Conservation (phyloP, 208 protist species). For the Leishmania turanica region DNA sequence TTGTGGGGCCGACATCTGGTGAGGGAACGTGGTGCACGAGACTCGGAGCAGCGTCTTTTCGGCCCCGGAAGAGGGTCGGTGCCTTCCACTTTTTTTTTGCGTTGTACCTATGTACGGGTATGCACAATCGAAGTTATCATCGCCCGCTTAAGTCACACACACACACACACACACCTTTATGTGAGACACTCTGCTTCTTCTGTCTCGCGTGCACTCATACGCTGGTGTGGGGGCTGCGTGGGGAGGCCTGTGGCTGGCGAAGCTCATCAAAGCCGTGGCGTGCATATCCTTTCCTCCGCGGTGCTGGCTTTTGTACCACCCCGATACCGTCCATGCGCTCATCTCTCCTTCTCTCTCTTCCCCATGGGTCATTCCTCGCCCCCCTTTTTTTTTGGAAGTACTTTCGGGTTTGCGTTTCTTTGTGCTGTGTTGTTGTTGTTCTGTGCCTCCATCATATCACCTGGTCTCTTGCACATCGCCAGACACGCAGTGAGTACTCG, state of each 20-base stretch:
- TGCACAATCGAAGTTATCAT: not conserved
- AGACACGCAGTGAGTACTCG: not conserved
- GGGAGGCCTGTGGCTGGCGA: not conserved
- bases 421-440: not conserved
- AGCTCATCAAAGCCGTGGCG: not conserved
- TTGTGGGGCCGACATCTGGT: not conserved
- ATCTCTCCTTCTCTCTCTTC: not conserved
- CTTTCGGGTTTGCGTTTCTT: not conserved
- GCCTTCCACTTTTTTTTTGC: not conserved
- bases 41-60: not conserved
- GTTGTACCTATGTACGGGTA: not conserved
- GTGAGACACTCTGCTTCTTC: not conserved
- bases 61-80: not conserved
- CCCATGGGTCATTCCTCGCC: not conserved
- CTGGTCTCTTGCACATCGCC: not conserved
- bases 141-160: not conserved
- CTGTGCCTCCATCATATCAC: not conserved
- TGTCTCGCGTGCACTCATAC: not conserved
- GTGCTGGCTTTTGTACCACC: not conserved
- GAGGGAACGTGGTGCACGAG: not conserved
- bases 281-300: not conserved
- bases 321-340: not conserved
- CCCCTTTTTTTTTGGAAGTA: not conserved
- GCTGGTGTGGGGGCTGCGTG: not conserved
- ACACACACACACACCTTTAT: not conserved